Base-by-base conservation (phyloP, 228 moss, liverwort and hornwort genomes). In the Sphagnum fallax region DNA sequence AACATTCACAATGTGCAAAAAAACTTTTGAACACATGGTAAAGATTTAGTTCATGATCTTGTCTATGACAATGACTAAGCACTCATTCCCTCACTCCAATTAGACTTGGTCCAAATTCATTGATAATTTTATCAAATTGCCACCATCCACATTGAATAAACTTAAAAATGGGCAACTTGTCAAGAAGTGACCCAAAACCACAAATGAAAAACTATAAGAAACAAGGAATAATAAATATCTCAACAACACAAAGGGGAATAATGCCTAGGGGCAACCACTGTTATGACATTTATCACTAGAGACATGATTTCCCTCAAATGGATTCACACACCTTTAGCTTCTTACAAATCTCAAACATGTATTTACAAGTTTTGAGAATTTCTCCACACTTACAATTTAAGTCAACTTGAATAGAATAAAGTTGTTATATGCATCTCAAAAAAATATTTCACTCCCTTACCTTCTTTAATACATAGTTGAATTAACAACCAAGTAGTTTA, bases 81-180 rank as follows among this genome's bases (percentile, higher is more conserved):
- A 11, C 11, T 1, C 69, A 51, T 16, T 61, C 55, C 47, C 67
- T 83, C 75, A 92, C 74, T 96, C 93, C 70, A 96, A 74, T 65
- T 81, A 86, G 13, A 88, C 75, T 10, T 88, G 84, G 68, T 93
- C 97, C 88, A 97, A 67, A 64, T 97, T 32, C 92, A 52, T 75
- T 88, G 12, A 90, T 84, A 8, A 93, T 81, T 74, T 97, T 93
- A 70, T 97, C 97, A 76, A 89, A 93, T 90, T 95, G 90, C 58
- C 70, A 74, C 65, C 73, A 80, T 6, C 12, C 74, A 77, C 68
- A 59, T 4, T n/a, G 32, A 65, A 15, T 50, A 32, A 4, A 60
- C 16, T 6, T 16, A 52, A 16, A n/a, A 57, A 63, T 50, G 69
- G 50, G 6, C 11, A 32, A 32, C 32, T 32, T 3, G 32, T 32